phyloP scores from a whole-genome alignment of 495 filamentous ascomycete species.

The Hyaloscypha finlandica region DNA sequence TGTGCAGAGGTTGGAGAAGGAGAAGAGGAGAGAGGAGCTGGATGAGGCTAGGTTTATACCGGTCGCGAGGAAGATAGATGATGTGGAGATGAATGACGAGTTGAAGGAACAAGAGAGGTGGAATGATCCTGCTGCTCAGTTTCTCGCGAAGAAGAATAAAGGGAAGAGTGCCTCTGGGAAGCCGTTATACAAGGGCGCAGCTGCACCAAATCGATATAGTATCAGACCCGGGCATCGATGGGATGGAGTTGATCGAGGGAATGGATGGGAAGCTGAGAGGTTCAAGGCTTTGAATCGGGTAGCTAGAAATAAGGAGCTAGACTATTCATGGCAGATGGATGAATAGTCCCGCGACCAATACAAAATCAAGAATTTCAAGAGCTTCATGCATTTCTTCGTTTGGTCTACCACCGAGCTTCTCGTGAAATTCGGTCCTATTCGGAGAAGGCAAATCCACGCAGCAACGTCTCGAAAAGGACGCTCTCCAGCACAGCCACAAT shows the following conservation, averaged over 20 bases:
- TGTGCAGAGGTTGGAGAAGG: slow-evolving; percentile 68
- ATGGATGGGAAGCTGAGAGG: slow-evolving; percentile 93
- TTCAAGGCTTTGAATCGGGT: slow-evolving; percentile 82
- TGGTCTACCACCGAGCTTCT: neutral
- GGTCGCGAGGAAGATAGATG: slow-evolving; percentile 77
- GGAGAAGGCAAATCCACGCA: neutral
- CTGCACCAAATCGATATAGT: slow-evolving; percentile 89
- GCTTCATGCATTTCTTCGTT: neutral
- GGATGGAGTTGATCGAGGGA: slow-evolving; percentile 96
- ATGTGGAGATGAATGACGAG: slow-evolving; percentile 81
- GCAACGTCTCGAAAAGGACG: neutral
- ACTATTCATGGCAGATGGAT: slow-evolving; percentile 96
- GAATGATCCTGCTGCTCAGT: slow-evolving; percentile 91
- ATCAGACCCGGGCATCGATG: slow-evolving; percentile 90
- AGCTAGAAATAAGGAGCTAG: slow-evolving; percentile 71
- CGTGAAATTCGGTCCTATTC: neutral
- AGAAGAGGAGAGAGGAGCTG: slow-evolving; percentile 55
- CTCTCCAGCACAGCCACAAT: neutral
- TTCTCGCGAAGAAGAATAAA: slow-evolving; percentile 56
- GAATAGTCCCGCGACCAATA: slow-evolving; percentile 15
- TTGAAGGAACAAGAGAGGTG: slow-evolving; percentile 73
- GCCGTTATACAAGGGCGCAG: slow-evolving; percentile 77
- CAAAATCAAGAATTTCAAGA: neutral
- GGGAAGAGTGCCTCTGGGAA: slow-evolving; percentile 58
- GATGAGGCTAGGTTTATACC: slow-evolving; percentile 79